A percentile compares a stretch with the other conserved stretches of the same genome.
Conservation (phyloP, 768 basidiomycete species). For the Boletus rufocinnamomeus region DNA sequence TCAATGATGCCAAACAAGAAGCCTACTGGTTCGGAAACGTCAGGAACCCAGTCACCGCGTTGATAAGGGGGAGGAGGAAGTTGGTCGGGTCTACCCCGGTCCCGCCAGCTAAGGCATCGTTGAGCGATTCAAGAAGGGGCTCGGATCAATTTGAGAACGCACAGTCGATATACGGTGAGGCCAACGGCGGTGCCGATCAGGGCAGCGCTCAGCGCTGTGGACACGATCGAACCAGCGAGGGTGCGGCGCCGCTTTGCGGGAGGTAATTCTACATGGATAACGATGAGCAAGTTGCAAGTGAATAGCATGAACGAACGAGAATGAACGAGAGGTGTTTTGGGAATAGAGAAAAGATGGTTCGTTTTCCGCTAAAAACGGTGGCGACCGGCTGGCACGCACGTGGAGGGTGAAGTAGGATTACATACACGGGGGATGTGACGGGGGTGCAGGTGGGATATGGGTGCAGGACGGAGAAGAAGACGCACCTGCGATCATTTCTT, state of each 20-base stretch:
- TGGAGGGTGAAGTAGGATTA: slow-evolving; percentile 26
- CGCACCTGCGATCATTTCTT: slow-evolving; percentile 49
- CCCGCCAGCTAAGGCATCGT: slow-evolving; percentile 61
- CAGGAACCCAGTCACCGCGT: slow-evolving; percentile 56
- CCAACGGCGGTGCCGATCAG: slow-evolving; percentile 87
- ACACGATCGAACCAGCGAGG: slow-evolving; percentile 79
- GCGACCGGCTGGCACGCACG: slow-evolving; percentile 13
- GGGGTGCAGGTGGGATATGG: slow-evolving; percentile 18
- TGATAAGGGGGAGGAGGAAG: slow-evolving; percentile 65
- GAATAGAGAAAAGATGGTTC: slow-evolving; percentile 16
- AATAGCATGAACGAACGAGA: slow-evolving; percentile 32
- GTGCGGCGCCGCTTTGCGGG: slow-evolving; percentile 80
- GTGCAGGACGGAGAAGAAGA: slow-evolving; percentile 31
- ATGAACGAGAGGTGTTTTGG: slow-evolving; percentile 12
- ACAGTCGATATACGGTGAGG: slow-evolving; percentile 85
- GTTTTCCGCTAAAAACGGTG: slow-evolving; percentile 16
- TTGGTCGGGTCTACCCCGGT: slow-evolving; percentile 58
- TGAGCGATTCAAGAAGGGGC: slow-evolving; percentile 1
- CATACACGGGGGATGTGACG: slow-evolving; percentile 17
- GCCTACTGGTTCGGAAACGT: slow-evolving; percentile 39
- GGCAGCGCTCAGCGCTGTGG: slow-evolving; percentile 82
- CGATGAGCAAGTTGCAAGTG: slow-evolving; percentile 43
- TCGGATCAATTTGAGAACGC: slow-evolving; percentile 35
- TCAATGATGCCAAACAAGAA: not conserved
- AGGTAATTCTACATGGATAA: slow-evolving; percentile 67